Percentiles rank a stretch among this genome's conserved stretches.
Evolutionary conservation across 768 basidiomycete genomes (phyloP).

Genomic region (Macrocybe gigantea): DNA sequence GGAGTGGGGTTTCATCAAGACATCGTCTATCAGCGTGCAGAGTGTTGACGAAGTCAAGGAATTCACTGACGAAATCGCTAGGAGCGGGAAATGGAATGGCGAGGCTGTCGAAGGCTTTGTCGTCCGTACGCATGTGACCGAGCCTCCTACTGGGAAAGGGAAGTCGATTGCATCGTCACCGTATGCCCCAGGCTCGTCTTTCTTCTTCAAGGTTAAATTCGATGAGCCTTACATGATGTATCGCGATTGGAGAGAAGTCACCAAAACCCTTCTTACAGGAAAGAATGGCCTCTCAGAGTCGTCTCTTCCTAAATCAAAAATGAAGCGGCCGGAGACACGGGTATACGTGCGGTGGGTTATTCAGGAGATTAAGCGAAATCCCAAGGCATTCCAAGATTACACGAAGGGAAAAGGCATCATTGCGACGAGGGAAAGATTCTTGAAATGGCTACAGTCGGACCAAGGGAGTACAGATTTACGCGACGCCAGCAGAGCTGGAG

Average conservation of each 20-base stretch:
- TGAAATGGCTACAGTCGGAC: conserved; percentile 53
- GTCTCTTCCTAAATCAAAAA: conserved; percentile 55
- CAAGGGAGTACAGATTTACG: conserved; percentile 22
- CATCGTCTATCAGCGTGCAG: conserved; percentile 50
- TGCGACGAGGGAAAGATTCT: conserved; percentile 69
- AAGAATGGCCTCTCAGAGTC: conserved; percentile 19
- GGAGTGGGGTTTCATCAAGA: conserved; percentile 90
- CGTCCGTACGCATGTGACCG: conserved; percentile 66
- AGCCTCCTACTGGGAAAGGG: conserved; percentile 26
- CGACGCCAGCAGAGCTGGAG: not conserved
- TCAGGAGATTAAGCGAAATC: conserved; percentile 61
- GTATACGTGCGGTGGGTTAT: conserved; percentile 83
- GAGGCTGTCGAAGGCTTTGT: conserved; percentile 93
- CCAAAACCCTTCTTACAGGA: conserved; percentile 59
- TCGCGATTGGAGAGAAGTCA: conserved; percentile 94
- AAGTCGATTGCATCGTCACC: conserved; percentile 40
- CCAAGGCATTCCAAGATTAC: conserved; percentile 54
- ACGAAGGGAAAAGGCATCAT: conserved; percentile 81
- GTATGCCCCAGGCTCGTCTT: conserved; percentile 73
- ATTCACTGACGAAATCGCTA: conserved; percentile 66
- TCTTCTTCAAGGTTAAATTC: conserved; percentile 99
- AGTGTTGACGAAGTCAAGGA: conserved; percentile 60
- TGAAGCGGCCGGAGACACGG: conserved; percentile 72
- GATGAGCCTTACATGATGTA: conserved; percentile 99
- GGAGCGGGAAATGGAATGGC: conserved; percentile 74